Evolutionary conservation across 495 filamentous ascomycete genomes (phyloP).

Genomic region (Penicillium soppii): DNA sequence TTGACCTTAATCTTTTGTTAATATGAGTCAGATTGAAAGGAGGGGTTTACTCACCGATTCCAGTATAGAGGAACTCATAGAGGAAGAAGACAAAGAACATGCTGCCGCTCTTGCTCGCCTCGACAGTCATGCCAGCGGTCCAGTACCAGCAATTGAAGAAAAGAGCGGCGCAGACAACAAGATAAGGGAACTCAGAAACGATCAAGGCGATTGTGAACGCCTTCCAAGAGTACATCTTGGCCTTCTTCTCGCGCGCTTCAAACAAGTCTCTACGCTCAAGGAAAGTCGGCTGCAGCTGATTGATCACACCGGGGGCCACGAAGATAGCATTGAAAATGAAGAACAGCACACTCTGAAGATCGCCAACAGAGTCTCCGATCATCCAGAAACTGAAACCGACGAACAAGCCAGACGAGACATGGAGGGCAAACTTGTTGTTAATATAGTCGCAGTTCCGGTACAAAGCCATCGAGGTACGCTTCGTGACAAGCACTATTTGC

Average conservation of each 20-base stretch:
- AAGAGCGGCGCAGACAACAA: slow-evolving; percentile 45
- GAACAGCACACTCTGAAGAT: slow-evolving; percentile 33
- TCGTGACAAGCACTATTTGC: slow-evolving; percentile 55
- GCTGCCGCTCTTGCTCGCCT: slow-evolving; percentile 45
- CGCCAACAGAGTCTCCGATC: slow-evolving; percentile 24
- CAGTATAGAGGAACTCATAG: slow-evolving; percentile 54
- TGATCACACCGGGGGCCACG: slow-evolving; percentile 47
- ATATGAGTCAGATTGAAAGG: background rate
- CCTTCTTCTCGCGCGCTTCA: slow-evolving; percentile 50
- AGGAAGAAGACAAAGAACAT: slow-evolving; percentile 55
- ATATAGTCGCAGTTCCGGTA: slow-evolving; percentile 64
- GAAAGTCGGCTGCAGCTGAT: slow-evolving; percentile 53
- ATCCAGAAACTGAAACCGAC: slow-evolving; percentile 44
- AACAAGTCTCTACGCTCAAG: slow-evolving; percentile 52
- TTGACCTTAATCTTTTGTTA: slow-evolving; percentile 23
- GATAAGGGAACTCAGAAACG: slow-evolving; percentile 52
- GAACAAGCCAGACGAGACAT: slow-evolving; percentile 32
- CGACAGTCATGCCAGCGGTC: slow-evolving; percentile 34
- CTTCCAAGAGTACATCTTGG: slow-evolving; percentile 55
- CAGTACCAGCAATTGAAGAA: slow-evolving; percentile 56
- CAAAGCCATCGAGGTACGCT: slow-evolving; percentile 56
- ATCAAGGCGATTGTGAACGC: slow-evolving; percentile 50
- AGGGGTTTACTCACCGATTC: slow-evolving; percentile 41
- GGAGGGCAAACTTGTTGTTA: slow-evolving; percentile 56
- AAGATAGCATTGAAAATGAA: slow-evolving; percentile 52